Base-by-base conservation (phyloP, 176 grass and related monocot species). In the Aechmea fasciata region DNA sequence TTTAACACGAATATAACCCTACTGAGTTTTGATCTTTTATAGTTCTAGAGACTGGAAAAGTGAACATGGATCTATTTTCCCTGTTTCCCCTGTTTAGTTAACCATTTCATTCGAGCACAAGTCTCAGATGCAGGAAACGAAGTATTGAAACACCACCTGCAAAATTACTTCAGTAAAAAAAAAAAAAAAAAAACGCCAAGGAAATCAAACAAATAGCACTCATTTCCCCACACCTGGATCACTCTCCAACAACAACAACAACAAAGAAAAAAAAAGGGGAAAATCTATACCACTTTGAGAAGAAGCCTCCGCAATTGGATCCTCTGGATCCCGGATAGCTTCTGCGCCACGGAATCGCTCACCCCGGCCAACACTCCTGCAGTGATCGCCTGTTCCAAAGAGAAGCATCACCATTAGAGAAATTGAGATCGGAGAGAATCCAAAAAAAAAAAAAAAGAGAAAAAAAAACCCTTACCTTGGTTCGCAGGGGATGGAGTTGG, bases 271-370 rank as follows among this genome's bases (percentile, higher is more conserved):
- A 3, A 75, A 14, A 59, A 50, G 50, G 2, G 8, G 48, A 66
- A 13, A 11, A 67, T 23, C 33, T 5, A 41, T 81, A 97, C 94
- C 81, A 92, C 85, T 88, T 92, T 97, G 66, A 92, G 84, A 70
- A 97, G 77, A 59, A 97, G 86, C 13, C 94, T 57, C 68, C 89
- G 85, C 71, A 85, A 87, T 66, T 92, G 79, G 17, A 97, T 82
- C 82, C 69, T 90, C 49, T 81, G 71, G 48, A 77, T 81, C 10
- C 89, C 94, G 19, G 93, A 87, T 69, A 97, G 86, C 79, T 90
- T 97, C 89, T 97, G 89, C 29, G 94, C 94, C 48, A 83, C 87
- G 2, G 94, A 87, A 72, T 97, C 94, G 48, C 94, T 97, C 71
- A 92, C 74, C 50, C 89, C 93, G 18, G 94, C 94, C 50, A 97